Percentiles rank a stretch among this genome's conserved stretches.
Evolutionary conservation across 371 early-diverging fungal species (phyloP).

Genomic region (Circinella umbellata): DNA sequence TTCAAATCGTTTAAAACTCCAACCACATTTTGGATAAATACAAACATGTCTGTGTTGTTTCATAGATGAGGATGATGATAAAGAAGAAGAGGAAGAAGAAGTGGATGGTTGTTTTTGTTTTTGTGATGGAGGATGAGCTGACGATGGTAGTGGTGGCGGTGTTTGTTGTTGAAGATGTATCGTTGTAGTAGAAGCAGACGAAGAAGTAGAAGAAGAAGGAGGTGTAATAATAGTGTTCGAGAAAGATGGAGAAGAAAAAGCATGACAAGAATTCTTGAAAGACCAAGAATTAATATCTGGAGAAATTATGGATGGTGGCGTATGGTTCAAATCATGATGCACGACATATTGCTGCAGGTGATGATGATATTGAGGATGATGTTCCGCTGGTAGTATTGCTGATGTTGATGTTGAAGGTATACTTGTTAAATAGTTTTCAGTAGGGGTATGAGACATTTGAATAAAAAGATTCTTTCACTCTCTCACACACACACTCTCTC

Average conservation of each 20-base stretch:
- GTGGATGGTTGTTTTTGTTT: too few relatives aligned
- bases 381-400: neutral
- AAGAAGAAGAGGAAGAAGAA: too few relatives aligned
- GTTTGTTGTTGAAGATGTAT: slow-evolving; percentile 12
- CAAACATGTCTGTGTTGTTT: slow-evolving; percentile 41
- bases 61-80: neutral
- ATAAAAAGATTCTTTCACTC: too few relatives aligned
- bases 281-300: slow-evolving; percentile 18
- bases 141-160: neutral
- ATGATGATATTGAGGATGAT: neutral
- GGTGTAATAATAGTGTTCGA: slow-evolving; percentile 6
- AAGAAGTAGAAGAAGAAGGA: slow-evolving; percentile 9
- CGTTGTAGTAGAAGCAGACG: neutral
- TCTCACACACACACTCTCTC: too few relatives aligned
- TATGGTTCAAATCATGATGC: slow-evolving; percentile 25
- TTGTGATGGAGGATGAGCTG: too few relatives aligned
- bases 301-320: slow-evolving; percentile 7
- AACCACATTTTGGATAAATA: slow-evolving; percentile 48
- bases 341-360: slow-evolving; percentile 20
- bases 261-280: neutral
- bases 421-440: slow-evolving; percentile 8
- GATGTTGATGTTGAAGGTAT: neutral
- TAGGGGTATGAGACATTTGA: slow-evolving; percentile 9
- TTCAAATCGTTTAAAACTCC: slow-evolving; percentile 74
- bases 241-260: slow-evolving; percentile 16